A percentile compares a stretch with the other conserved stretches of the same genome.
phyloP scores from a whole-genome alignment of 768 basidiomycete species.

The Lactarius tabidus region DNA sequence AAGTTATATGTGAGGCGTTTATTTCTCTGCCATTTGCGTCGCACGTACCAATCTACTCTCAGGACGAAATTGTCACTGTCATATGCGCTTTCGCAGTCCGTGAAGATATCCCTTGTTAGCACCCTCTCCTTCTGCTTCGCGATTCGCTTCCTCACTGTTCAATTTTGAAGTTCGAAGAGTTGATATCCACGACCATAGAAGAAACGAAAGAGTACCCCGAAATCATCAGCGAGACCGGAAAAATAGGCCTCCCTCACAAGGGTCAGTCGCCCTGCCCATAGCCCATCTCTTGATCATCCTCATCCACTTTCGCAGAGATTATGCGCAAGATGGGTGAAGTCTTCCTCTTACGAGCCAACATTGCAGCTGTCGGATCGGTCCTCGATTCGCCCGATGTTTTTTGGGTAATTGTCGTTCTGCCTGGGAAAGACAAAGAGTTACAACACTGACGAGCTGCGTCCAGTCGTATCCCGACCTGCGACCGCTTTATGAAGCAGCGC shows the following conservation, averaged over 20 bases:
- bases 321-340: slow-evolving; percentile 97
- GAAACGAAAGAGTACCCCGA: slow-evolving; percentile 96
- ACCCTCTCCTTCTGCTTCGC: not conserved
- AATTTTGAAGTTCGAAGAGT: slow-evolving; percentile 70
- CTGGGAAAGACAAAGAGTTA: slow-evolving; percentile 24
- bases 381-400: slow-evolving; percentile 95
- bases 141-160: not conserved
- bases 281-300: not conserved
- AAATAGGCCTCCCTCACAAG: slow-evolving; percentile 87
- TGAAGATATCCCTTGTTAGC: slow-evolving; percentile 87
- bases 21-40: slow-evolving; percentile 22
- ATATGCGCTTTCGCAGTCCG: slow-evolving; percentile 92
- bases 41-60: slow-evolving; percentile 13
- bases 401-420: slow-evolving; percentile 56
- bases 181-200: slow-evolving; percentile 90
- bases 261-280: slow-evolving; percentile 37
- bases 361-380: slow-evolving; percentile 95
- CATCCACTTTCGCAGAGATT: slow-evolving; percentile 53
- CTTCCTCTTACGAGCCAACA: slow-evolving; percentile 89
- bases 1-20: slow-evolving; percentile 77
- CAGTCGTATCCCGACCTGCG: slow-evolving; percentile 94
- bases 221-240: slow-evolving; percentile 88
- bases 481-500: slow-evolving; percentile 89
- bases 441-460: slow-evolving; percentile 5
- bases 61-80: slow-evolving; percentile 97